Conservation (phyloP, 2,329 filamentous ascomycete genomes). For the Colletotrichum zoysiae region DNA sequence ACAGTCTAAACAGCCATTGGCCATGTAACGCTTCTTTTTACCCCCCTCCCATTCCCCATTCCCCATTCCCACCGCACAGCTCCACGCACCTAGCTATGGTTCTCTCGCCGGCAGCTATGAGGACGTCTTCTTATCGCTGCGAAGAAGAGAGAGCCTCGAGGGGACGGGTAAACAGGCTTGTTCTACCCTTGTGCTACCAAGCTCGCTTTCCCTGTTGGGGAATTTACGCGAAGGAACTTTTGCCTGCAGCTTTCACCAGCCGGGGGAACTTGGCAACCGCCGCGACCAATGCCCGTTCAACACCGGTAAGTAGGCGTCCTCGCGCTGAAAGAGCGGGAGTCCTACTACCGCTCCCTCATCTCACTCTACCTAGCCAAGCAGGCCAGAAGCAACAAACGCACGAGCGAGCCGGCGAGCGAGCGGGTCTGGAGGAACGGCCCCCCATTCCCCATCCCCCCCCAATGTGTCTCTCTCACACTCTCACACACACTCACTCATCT, state of each 20-base stretch:
- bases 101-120: conserved; percentile 14
- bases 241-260: conserved; percentile 52
- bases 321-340: conserved; percentile 8
- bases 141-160: conserved; percentile 25
- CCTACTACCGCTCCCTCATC: neutral
- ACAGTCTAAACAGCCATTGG: conserved; percentile 34
- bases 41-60: neutral
- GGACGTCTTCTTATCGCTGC: conserved; percentile 38
- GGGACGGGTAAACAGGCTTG: conserved; percentile 40
- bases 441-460: conserved; percentile 28
- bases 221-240: conserved; percentile 57
- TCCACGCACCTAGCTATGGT: conserved; percentile 34
- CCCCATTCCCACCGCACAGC: conserved; percentile 28
- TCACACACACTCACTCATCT: neutral
- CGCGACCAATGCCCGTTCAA: conserved; percentile 44
- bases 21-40: conserved; percentile 33
- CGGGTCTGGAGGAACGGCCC: conserved; percentile 24
- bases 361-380: conserved; percentile 9
- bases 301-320: conserved; percentile 37
- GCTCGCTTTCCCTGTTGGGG: conserved; percentile 53
- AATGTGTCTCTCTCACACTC: conserved; percentile 34
- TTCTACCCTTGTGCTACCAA: conserved; percentile 44
- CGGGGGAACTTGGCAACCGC: conserved; percentile 52
- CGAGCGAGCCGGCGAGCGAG: conserved; percentile 8
- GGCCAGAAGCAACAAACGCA: conserved; percentile 17